These are phyloP conservation scores for Aquilaria malaccensis DNA, from an alignment of 345 rosid genomes.

Conservation along the genomic window DNA sequence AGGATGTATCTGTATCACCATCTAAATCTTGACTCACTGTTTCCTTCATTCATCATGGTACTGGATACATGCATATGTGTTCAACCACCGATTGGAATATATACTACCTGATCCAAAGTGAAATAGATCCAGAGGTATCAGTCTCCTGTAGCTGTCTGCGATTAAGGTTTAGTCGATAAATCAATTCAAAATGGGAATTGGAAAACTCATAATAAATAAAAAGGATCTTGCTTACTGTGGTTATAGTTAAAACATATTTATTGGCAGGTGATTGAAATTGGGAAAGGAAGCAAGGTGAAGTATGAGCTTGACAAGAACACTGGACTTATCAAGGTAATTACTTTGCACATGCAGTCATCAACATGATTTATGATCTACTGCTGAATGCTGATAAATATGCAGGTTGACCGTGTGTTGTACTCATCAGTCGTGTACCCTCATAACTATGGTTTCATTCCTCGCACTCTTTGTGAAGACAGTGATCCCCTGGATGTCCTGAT, in stretches of 20 bases:
- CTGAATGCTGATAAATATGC: constrained; percentile 17
- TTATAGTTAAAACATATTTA: neutral
- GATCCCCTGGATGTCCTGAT: constrained; percentile 96
- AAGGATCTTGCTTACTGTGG: neutral
- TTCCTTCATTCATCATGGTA: no score
- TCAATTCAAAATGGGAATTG: neutral
- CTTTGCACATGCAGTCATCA: constrained; percentile 2
- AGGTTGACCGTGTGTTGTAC: constrained; percentile 94
- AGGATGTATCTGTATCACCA: no score
- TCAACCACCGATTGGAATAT: no score
- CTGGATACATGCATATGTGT: no score
- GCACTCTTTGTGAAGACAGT: constrained; percentile 93
- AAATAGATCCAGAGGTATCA: no score
- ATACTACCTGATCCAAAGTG: no score
- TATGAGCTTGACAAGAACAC: constrained; percentile 96
- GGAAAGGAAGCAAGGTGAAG: constrained; percentile 97
- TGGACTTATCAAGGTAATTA: constrained; percentile 82
- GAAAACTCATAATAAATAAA: neutral
- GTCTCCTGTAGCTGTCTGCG: neutral
- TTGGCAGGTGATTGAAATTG: constrained; percentile 82
- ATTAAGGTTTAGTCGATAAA: neutral
- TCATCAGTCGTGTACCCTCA: constrained; percentile 99
- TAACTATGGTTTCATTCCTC: constrained; percentile 98
- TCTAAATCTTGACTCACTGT: no score
- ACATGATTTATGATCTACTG: constrained; percentile 6